Conservation (phyloP, 2,329 filamentous ascomycete species). For the Pseudogymnoascus sp. region DNA sequence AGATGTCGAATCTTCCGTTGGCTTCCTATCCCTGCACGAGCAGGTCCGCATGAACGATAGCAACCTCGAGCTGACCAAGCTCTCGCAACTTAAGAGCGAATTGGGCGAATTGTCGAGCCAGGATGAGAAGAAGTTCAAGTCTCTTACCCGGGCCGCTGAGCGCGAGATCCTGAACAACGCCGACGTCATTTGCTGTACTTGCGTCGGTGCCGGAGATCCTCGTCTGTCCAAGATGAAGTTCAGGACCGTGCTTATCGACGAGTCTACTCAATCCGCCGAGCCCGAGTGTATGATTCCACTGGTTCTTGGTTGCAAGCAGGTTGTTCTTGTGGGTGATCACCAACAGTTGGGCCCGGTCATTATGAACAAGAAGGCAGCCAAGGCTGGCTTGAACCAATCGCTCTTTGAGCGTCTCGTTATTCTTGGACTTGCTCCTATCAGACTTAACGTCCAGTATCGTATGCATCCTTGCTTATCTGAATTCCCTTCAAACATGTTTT, state of each 20-base stretch:
- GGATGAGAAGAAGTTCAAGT: slow-evolving; percentile 98
- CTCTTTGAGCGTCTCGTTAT: slow-evolving; percentile 94
- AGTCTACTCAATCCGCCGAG: slow-evolving; percentile 95
- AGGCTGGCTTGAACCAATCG: slow-evolving; percentile 96
- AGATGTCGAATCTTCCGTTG: slow-evolving; percentile 97
- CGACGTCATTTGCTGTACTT: slow-evolving; percentile 98
- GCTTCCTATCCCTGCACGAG: slow-evolving; percentile 89
- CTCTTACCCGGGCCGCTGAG: slow-evolving; percentile 86
- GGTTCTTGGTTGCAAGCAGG: slow-evolving; percentile 95
- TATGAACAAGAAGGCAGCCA: slow-evolving; percentile 99
- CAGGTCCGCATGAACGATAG: slow-evolving; percentile 97
- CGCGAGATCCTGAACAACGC: slow-evolving; percentile 91
- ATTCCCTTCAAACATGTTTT: slow-evolving; percentile 99
- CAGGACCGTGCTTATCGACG: slow-evolving; percentile 93
- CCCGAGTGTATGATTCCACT: slow-evolving; percentile 98
- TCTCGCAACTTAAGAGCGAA: slow-evolving; percentile 87
- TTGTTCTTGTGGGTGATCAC: slow-evolving; percentile 96
- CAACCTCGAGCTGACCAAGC: slow-evolving; percentile 85
- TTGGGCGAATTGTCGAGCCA: slow-evolving; percentile 86
- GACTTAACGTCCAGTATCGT: slow-evolving; percentile 93
- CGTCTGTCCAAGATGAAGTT: slow-evolving; percentile 96
- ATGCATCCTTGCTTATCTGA: slow-evolving; percentile 98
- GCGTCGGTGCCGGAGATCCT: slow-evolving; percentile 92
- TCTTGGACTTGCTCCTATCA: slow-evolving; percentile 81
- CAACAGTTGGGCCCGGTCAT: slow-evolving; percentile 97